Conservation (phyloP, 2,329 filamentous ascomycete species). For the Pseudogymnoascus sp. region DNA sequence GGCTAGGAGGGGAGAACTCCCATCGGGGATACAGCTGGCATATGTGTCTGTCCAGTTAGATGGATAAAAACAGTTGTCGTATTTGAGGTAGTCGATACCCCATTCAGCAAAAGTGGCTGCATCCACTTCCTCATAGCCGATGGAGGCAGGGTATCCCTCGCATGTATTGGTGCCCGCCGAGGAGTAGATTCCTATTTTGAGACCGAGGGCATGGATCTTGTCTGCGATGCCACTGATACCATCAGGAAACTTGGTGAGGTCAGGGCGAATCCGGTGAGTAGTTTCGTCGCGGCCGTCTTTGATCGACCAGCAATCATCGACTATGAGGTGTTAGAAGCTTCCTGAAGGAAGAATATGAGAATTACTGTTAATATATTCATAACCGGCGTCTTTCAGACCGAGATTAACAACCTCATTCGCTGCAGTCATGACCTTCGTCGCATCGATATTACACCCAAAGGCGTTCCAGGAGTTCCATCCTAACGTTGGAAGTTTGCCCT, state of each 20-base stretch:
- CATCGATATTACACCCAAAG: conserved; percentile 43
- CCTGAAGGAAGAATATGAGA: background rate
- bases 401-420: conserved; percentile 41
- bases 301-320: conserved; percentile 57
- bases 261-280: conserved; percentile 40
- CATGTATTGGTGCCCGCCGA: conserved; percentile 38
- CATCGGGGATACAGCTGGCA: conserved; percentile 35
- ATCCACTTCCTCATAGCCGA: conserved; percentile 52
- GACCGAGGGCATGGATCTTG: conserved; percentile 47
- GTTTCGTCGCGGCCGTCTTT: conserved; percentile 36
- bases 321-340: conserved; percentile 12
- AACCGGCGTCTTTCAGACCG: conserved; percentile 45
- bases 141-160: conserved; percentile 43
- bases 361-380: conserved; percentile 47
- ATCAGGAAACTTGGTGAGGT: conserved; percentile 47
- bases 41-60: conserved; percentile 34
- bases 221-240: conserved; percentile 50
- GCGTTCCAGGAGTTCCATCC: conserved; percentile 50
- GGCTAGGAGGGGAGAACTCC: conserved; percentile 25
- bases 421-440: conserved; percentile 39
- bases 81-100: conserved; percentile 55
- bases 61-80: conserved; percentile 47
- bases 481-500: conserved; percentile 22
- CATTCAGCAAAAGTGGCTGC: conserved; percentile 51
- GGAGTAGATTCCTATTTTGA: conserved; percentile 60